Conservation (phyloP, 306 rosid species). For the Vicia faba region DNA sequence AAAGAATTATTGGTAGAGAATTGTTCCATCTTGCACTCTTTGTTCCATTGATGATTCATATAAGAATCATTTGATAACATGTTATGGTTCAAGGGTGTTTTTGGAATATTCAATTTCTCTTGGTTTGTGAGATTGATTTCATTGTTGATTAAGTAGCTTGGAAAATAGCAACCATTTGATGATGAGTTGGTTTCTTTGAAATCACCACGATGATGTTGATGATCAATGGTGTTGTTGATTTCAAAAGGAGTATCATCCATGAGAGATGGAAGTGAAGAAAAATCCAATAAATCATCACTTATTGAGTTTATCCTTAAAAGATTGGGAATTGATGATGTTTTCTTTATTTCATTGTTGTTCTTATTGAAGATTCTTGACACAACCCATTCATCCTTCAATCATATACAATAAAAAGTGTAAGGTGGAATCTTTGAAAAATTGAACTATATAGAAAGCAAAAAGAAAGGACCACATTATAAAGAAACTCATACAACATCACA, state of each 20-base stretch:
- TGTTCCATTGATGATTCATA: constrained; percentile 29
- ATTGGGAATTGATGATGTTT: constrained; percentile 28
- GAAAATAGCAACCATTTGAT: constrained; percentile 26
- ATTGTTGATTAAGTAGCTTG: constrained; percentile 27
- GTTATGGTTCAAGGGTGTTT: constrained; percentile 31
- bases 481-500: constrained; percentile 49
- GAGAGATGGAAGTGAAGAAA: constrained; percentile 72
- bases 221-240: background rate
- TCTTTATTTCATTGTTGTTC: constrained; percentile 45
- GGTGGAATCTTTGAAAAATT: constrained; percentile 39
- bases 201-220: constrained; percentile 15
- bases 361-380: constrained; percentile 77
- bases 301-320: constrained; percentile 46
- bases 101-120: constrained; percentile 2
- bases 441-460: constrained; percentile 34
- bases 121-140: background rate
- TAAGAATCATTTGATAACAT: constrained; percentile 24
- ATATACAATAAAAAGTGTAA: background rate
- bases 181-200: constrained; percentile 32
- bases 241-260: constrained; percentile 57
- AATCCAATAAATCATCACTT: constrained; percentile 55
- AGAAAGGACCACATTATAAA: constrained; percentile 47
- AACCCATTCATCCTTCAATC: constrained; percentile 86
- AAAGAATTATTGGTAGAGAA: constrained; percentile 55
- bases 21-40: constrained; percentile 54